phyloP scores from a whole-genome alignment of 139 green algal species.

The Nannochloris sp. region DNA sequence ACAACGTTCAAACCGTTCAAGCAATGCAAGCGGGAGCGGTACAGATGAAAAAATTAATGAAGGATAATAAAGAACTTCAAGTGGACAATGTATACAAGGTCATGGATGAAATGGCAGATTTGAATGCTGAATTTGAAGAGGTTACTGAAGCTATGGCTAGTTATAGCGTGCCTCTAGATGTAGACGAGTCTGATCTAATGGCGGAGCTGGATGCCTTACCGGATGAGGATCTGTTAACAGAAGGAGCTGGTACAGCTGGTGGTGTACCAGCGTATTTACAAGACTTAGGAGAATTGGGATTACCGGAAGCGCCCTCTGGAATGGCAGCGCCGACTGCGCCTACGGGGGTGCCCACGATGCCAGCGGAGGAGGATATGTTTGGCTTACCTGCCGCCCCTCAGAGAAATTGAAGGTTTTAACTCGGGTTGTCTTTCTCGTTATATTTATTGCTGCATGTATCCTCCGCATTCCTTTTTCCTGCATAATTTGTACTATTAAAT shows the following conservation, averaged over 20 bases:
- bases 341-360: conserved; percentile 7
- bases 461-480: no score
- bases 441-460: no score
- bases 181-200: conserved; percentile 96
- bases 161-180: conserved; percentile 87
- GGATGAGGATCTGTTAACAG: conserved; percentile 49
- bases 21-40: conserved; percentile 75
- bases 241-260: conserved; percentile 20
- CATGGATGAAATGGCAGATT: conserved; percentile 90
- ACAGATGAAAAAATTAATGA: conserved; percentile 80
- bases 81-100: conserved; percentile 93
- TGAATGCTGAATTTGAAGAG: conserved; percentile 84
- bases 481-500: no score
- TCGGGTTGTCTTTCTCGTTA: no score
- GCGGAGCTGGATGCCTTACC: conserved; percentile 92
- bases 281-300: conserved; percentile 54
- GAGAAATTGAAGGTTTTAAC: not conserved
- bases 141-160: conserved; percentile 85
- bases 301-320: conserved; percentile 47
- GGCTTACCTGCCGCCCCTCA: conserved; percentile 23
- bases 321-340: conserved; percentile 8
- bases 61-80: conserved; percentile 84
- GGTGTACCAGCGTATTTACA: conserved; percentile 65
- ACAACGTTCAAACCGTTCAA: conserved; percentile 26
- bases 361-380: conserved; percentile 35